Conservation (phyloP, 2,329 filamentous ascomycete species). For the Grosmannia serpens region DNA sequence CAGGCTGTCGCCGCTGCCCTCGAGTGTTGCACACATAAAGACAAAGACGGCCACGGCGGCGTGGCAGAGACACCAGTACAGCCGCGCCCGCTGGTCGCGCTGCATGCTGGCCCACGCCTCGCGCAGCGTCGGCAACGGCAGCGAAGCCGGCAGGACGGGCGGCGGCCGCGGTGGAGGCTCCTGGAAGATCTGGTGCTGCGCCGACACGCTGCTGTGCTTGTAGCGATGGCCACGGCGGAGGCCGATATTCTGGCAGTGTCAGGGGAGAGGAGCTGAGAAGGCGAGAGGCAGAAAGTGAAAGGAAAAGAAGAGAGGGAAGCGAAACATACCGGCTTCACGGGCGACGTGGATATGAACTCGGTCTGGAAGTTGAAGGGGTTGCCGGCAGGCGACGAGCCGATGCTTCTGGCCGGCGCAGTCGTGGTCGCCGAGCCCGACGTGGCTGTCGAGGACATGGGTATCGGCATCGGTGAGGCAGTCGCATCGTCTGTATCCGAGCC, state of each 20-base stretch:
- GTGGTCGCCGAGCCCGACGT: neutral
- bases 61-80: constrained; percentile 87
- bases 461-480: neutral
- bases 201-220: constrained; percentile 88
- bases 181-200: constrained; percentile 86
- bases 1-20: constrained; percentile 56
- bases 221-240: constrained; percentile 93
- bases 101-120: constrained; percentile 90
- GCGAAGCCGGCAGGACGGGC: constrained; percentile 76
- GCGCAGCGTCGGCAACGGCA: constrained; percentile 79
- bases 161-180: constrained; percentile 80
- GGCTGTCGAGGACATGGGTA: neutral
- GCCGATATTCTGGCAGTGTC: constrained; percentile 57
- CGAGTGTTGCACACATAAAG: constrained; percentile 56
- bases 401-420: neutral
- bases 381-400: neutral
- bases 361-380: constrained; percentile 85
- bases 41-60: constrained; percentile 72
- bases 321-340: constrained; percentile 60
- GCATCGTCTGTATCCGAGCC: neutral
- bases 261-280: neutral
- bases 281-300: neutral
- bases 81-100: constrained; percentile 67
- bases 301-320: neutral
- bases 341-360: constrained; percentile 60